phyloP scores from a whole-genome alignment of 208 protist genomes.

The Acanthamoeba triangularis region DNA sequence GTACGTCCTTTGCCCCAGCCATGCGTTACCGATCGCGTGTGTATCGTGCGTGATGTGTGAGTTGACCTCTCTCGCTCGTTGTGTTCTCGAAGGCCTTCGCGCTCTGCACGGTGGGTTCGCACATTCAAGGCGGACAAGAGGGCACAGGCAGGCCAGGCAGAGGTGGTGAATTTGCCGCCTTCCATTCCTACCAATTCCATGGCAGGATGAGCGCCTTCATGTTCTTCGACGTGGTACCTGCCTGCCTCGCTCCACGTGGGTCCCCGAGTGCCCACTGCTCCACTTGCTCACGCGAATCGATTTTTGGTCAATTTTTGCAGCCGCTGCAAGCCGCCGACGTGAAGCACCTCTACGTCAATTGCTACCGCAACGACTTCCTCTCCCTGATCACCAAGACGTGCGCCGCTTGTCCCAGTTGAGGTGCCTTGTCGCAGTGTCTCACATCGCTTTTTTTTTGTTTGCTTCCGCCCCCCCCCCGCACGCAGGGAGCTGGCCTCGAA shows the following conservation, averaged over 20 bases:
- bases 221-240: constrained; percentile 46
- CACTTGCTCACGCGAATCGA: not conserved
- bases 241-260: not conserved
- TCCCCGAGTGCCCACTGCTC: not conserved
- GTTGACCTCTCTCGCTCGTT: not conserved
- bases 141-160: not conserved
- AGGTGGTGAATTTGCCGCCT: constrained; percentile 30
- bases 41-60: not conserved
- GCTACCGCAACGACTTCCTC: constrained; percentile 71
- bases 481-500: constrained; percentile 7
- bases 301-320: not conserved
- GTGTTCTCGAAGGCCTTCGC: constrained; percentile 1
- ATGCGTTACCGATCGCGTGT: not conserved
- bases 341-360: constrained; percentile 33
- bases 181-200: constrained; percentile 57
- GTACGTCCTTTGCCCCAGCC: not conserved
- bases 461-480: not conserved
- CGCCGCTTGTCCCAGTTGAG: not conserved
- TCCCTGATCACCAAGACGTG: constrained; percentile 66
- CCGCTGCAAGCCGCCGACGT: constrained; percentile 29
- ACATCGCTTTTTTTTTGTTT: too few relatives aligned
- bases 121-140: constrained; percentile 44
- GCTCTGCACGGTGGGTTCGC: constrained; percentile 61
- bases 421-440: not conserved
- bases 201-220: constrained; percentile 61